Evolutionary conservation across 2,329 filamentous ascomycete genomes (phyloP).

Genomic region (Alternaria sp.): DNA sequence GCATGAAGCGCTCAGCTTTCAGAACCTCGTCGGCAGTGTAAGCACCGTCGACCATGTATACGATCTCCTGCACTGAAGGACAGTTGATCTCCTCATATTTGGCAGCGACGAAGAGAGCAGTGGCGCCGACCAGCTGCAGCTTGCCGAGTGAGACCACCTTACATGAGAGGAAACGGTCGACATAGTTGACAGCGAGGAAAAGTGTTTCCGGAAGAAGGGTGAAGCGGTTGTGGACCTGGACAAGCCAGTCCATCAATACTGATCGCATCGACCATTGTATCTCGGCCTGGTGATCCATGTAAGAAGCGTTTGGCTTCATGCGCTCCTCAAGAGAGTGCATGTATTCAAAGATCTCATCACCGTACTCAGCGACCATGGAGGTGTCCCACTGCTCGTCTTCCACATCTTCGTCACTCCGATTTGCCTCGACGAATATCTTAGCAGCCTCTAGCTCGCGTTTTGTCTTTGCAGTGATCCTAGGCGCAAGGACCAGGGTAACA

Average conservation of each 20-base stretch:
- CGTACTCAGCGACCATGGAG: constrained; percentile 97
- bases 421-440: constrained; percentile 71
- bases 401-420: constrained; percentile 74
- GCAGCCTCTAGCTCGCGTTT: constrained; percentile 76
- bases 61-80: constrained; percentile 91
- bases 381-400: constrained; percentile 93
- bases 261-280: constrained; percentile 99
- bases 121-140: constrained; percentile 93
- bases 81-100: constrained; percentile 99
- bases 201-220: constrained; percentile 90
- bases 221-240: constrained; percentile 95
- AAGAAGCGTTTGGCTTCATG: constrained; percentile 87
- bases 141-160: constrained; percentile 96
- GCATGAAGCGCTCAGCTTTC: constrained; percentile 97
- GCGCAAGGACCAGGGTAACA: constrained; percentile 73
- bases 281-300: constrained; percentile 97
- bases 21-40: constrained; percentile 92
- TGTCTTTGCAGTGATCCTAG: constrained; percentile 73
- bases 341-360: constrained; percentile 93
- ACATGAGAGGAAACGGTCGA: constrained; percentile 92
- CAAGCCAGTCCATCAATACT: constrained; percentile 96
- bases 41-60: constrained; percentile 96
- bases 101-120: constrained; percentile 91
- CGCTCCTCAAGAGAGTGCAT: constrained; percentile 88
- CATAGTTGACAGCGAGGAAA: constrained; percentile 94